Evolutionary conservation across 805 yeast species (phyloP), one percentile per base, ranked within the genome.

Genomic region (Candida loeiensis): DNA sequence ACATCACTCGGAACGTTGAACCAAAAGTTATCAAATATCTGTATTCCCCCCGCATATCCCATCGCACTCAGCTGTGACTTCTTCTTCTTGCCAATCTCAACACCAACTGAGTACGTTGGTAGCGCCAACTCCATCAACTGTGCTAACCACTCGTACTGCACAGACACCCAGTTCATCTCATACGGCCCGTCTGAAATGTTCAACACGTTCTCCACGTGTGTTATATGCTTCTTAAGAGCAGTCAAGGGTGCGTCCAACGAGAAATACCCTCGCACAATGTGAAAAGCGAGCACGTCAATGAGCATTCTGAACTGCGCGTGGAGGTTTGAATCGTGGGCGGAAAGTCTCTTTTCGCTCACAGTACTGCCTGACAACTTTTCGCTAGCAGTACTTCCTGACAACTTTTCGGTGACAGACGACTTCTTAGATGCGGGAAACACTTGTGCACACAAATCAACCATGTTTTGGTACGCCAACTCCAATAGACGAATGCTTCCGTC

Each of bases 141-240:
- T 0, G 84, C 87, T 9, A 85, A 61, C 80, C 84, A 75, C 30
- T 77, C 73, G 47, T 77, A 74, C 52, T 85, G 95, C n/a, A 62
- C 53, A 0, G 81, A 72, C 8, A 71, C 50, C 95, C 95, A 85
- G 6, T 8, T 17, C 29, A 69, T 47, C 19, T 45, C 33, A 11
- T 30, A 8, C 3, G 8, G 11, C 20, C 18, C 7, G n/a, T 63
- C 58, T 13, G 69, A 41, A 4, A 73, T 51, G 8, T 47, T 48
- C 6, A 67, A 48, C 1, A 82, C 76, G 35, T 73, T 74, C 22
- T 70, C 69, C 1, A 84, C 53, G 61, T 87, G 96, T 14, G 76
- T 67, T 27, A 71, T 71, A 54, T 85, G 87, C 54, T 80, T 83
- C 43, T 73, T 66, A 49, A 78, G 76, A 0, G 90, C 86, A 35